phyloP scores from a whole-genome alignment of 2,329 filamentous ascomycete species.

The Colletotrichum cordylinicola region DNA sequence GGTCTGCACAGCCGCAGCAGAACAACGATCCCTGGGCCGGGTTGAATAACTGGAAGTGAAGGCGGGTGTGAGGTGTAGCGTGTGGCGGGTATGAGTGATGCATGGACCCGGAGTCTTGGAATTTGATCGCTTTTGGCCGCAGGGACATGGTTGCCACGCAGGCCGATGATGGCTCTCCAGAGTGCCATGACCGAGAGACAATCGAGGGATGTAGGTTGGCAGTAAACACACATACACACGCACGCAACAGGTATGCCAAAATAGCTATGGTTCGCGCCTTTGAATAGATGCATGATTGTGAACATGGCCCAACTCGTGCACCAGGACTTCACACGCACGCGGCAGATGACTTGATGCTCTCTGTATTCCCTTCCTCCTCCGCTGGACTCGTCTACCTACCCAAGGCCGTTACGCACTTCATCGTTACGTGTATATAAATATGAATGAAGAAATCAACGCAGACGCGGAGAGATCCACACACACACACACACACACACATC shows the following conservation, averaged over 20 bases:
- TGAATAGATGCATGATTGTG: background rate
- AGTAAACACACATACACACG: background rate
- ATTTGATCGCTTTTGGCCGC: background rate
- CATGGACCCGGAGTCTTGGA: conserved; percentile 2
- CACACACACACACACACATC: background rate
- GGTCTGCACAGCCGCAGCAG: conserved; percentile 42
- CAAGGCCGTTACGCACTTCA: background rate
- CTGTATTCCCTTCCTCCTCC: background rate
- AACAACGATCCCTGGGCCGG: conserved; percentile 58
- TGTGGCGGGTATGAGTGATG: background rate
- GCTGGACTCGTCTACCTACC: background rate
- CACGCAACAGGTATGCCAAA: background rate
- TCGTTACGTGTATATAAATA: background rate
- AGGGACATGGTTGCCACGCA: background rate
- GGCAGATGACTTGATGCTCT: background rate
- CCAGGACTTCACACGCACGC: background rate
- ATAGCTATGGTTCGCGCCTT: background rate
- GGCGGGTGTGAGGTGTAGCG: background rate
- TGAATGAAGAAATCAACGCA: background rate
- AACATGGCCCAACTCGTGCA: background rate
- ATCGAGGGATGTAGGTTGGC: background rate
- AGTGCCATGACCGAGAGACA: background rate
- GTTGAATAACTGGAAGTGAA: conserved; percentile 57
- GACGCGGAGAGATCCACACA: background rate
- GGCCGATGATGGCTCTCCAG: background rate